phyloP scores from a whole-genome alignment of 2,329 filamentous ascomycete genomes.

The Zalaria obscura region DNA sequence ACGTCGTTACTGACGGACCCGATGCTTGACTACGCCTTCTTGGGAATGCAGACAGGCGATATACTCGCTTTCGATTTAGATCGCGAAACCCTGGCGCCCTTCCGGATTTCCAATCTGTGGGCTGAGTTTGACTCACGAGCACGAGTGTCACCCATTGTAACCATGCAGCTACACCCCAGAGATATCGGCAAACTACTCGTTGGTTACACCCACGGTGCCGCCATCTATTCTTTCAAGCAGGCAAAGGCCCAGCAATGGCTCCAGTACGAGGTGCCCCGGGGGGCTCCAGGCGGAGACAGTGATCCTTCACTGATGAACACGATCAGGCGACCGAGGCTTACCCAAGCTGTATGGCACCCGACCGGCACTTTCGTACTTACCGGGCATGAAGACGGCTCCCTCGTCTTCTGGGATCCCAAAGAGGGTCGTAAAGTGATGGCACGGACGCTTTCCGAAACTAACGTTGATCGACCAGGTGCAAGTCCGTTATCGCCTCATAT shows the following conservation, averaged over 20 bases:
- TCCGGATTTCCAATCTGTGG: conserved; percentile 84
- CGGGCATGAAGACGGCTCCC: conserved; percentile 75
- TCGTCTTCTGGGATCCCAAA: conserved; percentile 89
- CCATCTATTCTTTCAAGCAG: conserved; percentile 90
- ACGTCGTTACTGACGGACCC: conserved; percentile 68
- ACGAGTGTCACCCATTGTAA: conserved; percentile 52
- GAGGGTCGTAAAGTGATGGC: conserved; percentile 76
- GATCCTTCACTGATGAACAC: conserved; percentile 49
- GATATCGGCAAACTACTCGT: conserved; percentile 87
- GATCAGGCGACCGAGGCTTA: conserved; percentile 57
- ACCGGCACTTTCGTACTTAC: conserved; percentile 82
- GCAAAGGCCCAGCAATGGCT: conserved; percentile 67
- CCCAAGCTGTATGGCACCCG: conserved; percentile 85
- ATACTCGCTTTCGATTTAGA: conserved; percentile 90
- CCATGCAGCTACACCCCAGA: conserved; percentile 72
- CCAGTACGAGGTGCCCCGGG: conserved; percentile 65
- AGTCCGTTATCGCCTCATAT: conserved; percentile 7
- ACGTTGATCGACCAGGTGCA: conserved; percentile 51
- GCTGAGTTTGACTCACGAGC: conserved; percentile 54
- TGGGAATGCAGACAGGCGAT: conserved; percentile 55
- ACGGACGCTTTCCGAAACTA: conserved; percentile 59
- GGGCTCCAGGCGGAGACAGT: conserved; percentile 65
- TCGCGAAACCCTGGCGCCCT: conserved; percentile 58
- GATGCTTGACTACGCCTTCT: conserved; percentile 81
- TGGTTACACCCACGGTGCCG: conserved; percentile 78